phyloP scores from a whole-genome alignment of 2,329 filamentous ascomycete genomes.

The Colletotrichum caudatum region DNA sequence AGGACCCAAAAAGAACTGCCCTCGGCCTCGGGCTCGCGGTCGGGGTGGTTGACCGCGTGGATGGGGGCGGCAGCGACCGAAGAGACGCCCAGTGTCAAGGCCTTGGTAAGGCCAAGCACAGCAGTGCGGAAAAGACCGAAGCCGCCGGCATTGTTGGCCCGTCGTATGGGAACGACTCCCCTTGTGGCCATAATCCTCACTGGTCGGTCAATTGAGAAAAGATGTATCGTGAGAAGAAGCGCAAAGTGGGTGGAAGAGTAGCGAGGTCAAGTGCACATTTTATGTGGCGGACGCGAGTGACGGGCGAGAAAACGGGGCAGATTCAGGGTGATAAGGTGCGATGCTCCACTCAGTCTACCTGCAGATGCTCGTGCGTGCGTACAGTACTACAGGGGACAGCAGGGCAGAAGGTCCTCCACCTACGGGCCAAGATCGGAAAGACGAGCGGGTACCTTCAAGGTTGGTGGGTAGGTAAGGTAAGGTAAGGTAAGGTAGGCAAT shows the following conservation, averaged over 20 bases:
- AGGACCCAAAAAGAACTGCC: conserved; percentile 84
- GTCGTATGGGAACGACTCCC: conserved; percentile 38
- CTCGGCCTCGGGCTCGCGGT: conserved; percentile 63
- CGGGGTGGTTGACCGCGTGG: conserved; percentile 50
- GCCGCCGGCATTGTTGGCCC: conserved; percentile 45
- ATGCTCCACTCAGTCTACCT: conserved; percentile 40
- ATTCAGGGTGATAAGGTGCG: conserved; percentile 24
- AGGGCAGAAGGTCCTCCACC: conserved; percentile 35
- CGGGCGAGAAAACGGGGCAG: conserved; percentile 34
- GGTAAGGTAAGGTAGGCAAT: neutral
- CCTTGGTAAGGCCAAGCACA: conserved; percentile 64
- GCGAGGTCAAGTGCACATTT: conserved; percentile 41
- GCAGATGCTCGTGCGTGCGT: conserved; percentile 37
- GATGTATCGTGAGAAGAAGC: conserved; percentile 26
- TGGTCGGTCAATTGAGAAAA: conserved; percentile 29
- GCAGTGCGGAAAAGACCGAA: conserved; percentile 60
- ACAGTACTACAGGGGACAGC: conserved; percentile 25
- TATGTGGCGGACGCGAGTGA: conserved; percentile 39
- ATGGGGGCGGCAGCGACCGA: conserved; percentile 63
- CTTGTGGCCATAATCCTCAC: conserved; percentile 38
- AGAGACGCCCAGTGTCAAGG: conserved; percentile 63
- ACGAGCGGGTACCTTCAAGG: conserved; percentile 12
- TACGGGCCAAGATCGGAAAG: conserved; percentile 37
- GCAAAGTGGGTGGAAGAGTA: conserved; percentile 20
- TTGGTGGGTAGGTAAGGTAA: neutral